A percentile compares a stretch with the other conserved stretches of the same genome.
Evolutionary conservation across 73 alveolate species (phyloP).

Genomic region (Paramecium caudatum): DNA sequence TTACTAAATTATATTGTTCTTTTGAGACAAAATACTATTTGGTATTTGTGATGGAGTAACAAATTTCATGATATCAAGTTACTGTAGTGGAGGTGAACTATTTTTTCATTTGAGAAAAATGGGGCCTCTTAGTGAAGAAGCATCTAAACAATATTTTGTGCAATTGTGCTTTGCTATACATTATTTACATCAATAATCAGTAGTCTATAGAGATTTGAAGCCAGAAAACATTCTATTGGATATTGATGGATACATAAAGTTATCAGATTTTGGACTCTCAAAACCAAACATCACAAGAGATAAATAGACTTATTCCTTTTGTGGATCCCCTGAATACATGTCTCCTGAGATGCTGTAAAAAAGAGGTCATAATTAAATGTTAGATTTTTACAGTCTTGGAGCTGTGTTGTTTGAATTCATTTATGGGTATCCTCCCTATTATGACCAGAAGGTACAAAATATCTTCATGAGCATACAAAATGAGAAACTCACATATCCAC

Average conservation of each 20-base stretch:
- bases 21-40: conserved; percentile 78
- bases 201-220: conserved; percentile 88
- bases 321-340: conserved; percentile 97
- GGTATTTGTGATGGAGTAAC: conserved; percentile 81
- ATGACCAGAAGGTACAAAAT: conserved; percentile 73
- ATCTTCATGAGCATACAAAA: conserved; percentile 80
- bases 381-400: conserved; percentile 93
- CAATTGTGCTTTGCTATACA: conserved; percentile 87
- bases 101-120: conserved; percentile 81
- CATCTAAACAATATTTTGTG: conserved; percentile 87
- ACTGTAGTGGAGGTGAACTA: conserved; percentile 85
- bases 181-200: conserved; percentile 80
- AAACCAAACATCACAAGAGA: conserved; percentile 77
- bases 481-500: conserved; percentile 70
- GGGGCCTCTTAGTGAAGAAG: conserved; percentile 81
- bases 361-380: conserved; percentile 45
- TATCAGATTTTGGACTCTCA: conserved; percentile 93
- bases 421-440: conserved; percentile 90
- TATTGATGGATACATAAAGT: conserved; percentile 86
- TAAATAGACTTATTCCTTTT: conserved; percentile 80
- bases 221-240: conserved; percentile 95
- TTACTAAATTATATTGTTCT: conserved; percentile 68
- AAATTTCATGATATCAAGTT: conserved; percentile 59
- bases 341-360: conserved; percentile 93
- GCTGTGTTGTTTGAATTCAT: conserved; percentile 91